Evolutionary conservation across 371 early-diverging fungal species (phyloP).

Genomic region (Mortierella sp.): DNA sequence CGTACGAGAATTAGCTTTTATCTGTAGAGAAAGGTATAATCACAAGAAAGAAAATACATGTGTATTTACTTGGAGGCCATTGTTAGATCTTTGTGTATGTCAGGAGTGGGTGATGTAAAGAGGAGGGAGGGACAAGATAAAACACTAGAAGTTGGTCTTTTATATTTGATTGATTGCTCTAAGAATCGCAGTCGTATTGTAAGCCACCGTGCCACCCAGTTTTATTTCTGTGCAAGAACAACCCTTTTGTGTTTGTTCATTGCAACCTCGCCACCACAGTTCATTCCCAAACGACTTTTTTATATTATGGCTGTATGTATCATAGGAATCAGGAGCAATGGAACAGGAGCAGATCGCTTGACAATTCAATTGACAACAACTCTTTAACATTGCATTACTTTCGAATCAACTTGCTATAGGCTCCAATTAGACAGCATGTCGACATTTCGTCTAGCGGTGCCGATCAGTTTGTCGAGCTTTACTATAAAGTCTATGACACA

Average conservation of each 20-base stretch:
- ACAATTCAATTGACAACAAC: not conserved
- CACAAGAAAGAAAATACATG: no score
- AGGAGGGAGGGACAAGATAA: constrained; percentile 5
- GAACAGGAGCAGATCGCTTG: not conserved
- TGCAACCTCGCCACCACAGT: not conserved
- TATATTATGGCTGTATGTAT: constrained; percentile 35
- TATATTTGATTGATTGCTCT: not conserved
- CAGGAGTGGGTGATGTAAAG: not conserved
- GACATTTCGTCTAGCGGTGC: constrained; percentile 60
- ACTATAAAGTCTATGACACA: constrained; percentile 73
- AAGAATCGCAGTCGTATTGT: not conserved
- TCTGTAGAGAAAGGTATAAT: not conserved
- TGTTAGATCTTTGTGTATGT: constrained; percentile 7
- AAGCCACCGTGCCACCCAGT: not conserved
- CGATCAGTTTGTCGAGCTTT: constrained; percentile 74
- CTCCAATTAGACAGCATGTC: constrained; percentile 44
- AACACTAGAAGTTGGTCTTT: not conserved
- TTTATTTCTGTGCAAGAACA: not conserved
- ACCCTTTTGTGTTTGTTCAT: not conserved
- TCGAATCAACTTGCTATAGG: constrained; percentile 21
- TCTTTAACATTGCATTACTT: not conserved
- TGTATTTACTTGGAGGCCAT: constrained; percentile 52
- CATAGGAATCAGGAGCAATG: constrained; percentile 3
- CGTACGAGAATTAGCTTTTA: not conserved
- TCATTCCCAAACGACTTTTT: not conserved